phyloP scores from a whole-genome alignment of 805 yeast genomes.

The Metschnikowia hibisci region DNA sequence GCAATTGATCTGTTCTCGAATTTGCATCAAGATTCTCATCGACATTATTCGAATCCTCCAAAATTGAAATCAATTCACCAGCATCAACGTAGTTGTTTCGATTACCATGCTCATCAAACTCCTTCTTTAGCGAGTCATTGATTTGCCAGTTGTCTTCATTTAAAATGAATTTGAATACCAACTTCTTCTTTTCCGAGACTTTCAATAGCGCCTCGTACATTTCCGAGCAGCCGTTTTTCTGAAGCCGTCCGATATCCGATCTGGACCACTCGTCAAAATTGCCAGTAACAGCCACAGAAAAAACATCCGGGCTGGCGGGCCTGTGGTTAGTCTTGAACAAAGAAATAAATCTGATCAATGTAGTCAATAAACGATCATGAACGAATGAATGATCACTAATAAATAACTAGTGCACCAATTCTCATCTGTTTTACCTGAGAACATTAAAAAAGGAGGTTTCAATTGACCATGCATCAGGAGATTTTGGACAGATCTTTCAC shows the following conservation, averaged over 20 bases:
- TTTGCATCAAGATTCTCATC: too few species aligned
- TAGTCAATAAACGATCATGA: background rate
- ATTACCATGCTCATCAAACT: constrained; percentile 33
- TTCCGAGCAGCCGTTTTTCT: constrained; percentile 10
- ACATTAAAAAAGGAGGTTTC: background rate
- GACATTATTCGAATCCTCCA: background rate
- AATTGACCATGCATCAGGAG: too few species aligned
- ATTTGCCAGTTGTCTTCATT: constrained; percentile 33
- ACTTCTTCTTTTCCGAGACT: constrained; percentile 20
- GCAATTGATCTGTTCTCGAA: too few species aligned
- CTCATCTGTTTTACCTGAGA: background rate
- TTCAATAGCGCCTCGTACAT: constrained; percentile 22
- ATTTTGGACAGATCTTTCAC: too few species aligned
- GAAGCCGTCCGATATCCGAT: constrained; percentile 16
- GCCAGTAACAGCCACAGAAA: constrained; percentile 36
- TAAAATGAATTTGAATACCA: constrained; percentile 37
- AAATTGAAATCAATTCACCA: constrained; percentile 19
- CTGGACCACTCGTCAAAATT: constrained; percentile 39
- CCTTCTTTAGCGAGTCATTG: constrained; percentile 21
- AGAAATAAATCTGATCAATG: background rate
- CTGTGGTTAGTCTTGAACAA: constrained; percentile 9
- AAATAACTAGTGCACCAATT: background rate
- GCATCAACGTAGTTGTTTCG: constrained; percentile 32
- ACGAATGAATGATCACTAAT: background rate
- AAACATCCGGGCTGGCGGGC: constrained; percentile 15